Base-by-base conservation (phyloP, 106 monocot genomes). In the Agapanthus africanus region DNA sequence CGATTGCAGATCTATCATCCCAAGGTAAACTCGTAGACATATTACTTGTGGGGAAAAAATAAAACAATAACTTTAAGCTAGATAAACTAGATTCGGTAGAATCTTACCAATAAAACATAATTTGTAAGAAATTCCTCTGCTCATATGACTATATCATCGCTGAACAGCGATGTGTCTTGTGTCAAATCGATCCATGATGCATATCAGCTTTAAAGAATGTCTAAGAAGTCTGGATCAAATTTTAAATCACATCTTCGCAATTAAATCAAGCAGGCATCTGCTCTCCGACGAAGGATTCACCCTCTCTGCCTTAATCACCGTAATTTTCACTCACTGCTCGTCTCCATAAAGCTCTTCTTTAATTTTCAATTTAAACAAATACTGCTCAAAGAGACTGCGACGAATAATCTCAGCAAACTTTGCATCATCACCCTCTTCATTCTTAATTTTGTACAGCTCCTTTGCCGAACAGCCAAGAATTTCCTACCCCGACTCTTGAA, bases 401-500 rank as follows among this genome's bases (percentile, higher is more conserved):
- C 75, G 74, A 42, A 93, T 56, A 49, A 90, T 78, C 31, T 87
- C 85, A 8, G 63, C 77, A 76, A 93, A 99, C 41, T 60, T 85
- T 39, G 15, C 59, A 62, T 87, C 85, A 60, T 90, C 85, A 4
- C 68, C 61, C 54, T 93, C 90, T 65, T 81, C 85, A 40, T 79
- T 49, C 35, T 90, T 89, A 57, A 99, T 37, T 42, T 49, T 64
- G 64, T 87, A 81, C 30, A 93, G 62, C 30, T 93, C 90, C 66
- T 87, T 83, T 0, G 99, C 99, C 1, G 90, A 72, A 80, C 82
- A 81, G 66, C 90, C 81, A 9, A 93, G 65, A 11, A 99, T 83
- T 59, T 93, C 93, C 71, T 87, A 85, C 21, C 99, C 99, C 5
- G 90, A 74, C 63, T 93, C 99, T 70, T 99, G 99, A 67, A 99